phyloP scores from a whole-genome alignment of 2,329 filamentous ascomycete genomes.

The Colletotrichum siamense region DNA sequence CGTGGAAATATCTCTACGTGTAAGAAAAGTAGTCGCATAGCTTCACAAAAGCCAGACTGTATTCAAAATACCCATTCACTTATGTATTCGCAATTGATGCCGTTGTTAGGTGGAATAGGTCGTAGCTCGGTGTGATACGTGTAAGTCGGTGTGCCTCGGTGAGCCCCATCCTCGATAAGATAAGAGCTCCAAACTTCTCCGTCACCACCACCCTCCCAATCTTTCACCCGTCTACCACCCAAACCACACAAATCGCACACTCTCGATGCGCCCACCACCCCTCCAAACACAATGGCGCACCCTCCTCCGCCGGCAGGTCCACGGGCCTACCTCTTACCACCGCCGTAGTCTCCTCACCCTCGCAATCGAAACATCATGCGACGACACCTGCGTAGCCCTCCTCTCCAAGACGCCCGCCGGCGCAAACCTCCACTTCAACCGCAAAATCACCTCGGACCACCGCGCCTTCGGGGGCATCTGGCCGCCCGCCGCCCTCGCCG shows the following conservation, averaged over 20 bases:
- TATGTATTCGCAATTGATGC: background rate
- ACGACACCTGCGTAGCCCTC: constrained; percentile 90
- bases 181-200: constrained; percentile 16
- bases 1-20: too few species aligned
- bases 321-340: background rate
- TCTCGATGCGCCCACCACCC: background rate
- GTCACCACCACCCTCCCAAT: background rate
- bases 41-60: accelerated
- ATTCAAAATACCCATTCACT: accelerated
- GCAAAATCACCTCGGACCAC: constrained; percentile 83
- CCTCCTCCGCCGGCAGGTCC: background rate
- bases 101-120: background rate
- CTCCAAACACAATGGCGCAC: background rate
- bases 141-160: constrained; percentile 19
- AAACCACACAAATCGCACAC: background rate
- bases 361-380: constrained; percentile 86
- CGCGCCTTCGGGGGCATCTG: constrained; percentile 78
- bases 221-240: background rate
- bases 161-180: background rate
- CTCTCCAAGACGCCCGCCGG: constrained; percentile 60
- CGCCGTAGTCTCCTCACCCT: constrained; percentile 57
- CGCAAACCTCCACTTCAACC: constrained; percentile 76
- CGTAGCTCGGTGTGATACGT: background rate
- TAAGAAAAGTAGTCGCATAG: too few species aligned
- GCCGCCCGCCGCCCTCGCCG: constrained; percentile 75